phyloP scores from a whole-genome alignment of 2,329 filamentous ascomycete species.

The Juglanconis sp. region DNA sequence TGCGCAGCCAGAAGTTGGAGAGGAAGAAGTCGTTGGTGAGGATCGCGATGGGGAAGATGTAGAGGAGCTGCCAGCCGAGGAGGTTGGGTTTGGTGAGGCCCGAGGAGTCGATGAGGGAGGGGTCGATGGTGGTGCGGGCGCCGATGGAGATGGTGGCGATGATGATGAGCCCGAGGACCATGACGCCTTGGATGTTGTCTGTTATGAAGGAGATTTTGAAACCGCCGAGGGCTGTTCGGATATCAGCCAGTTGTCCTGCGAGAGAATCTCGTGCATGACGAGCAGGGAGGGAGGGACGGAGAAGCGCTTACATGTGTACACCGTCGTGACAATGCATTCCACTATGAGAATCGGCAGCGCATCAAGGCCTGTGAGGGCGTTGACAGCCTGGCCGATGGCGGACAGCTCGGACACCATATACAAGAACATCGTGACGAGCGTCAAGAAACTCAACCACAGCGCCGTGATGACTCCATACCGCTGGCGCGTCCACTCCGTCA shows the following conservation, averaged over 20 bases:
- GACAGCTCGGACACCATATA: constrained; percentile 87
- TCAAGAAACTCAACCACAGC: constrained; percentile 73
- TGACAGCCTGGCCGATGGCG: constrained; percentile 75
- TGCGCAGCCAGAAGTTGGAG: constrained; percentile 79
- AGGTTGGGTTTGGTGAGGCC: constrained; percentile 66
- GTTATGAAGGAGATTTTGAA: constrained; percentile 84
- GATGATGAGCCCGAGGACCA: constrained; percentile 73
- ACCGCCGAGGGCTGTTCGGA: constrained; percentile 64
- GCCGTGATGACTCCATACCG: constrained; percentile 68
- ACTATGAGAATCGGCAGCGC: constrained; percentile 75
- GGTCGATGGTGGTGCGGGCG: constrained; percentile 69
- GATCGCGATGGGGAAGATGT: constrained; percentile 78
- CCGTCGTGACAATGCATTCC: constrained; percentile 72
- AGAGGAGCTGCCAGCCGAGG: constrained; percentile 80
- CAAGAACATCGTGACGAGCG: constrained; percentile 75
- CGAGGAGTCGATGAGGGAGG: constrained; percentile 63
- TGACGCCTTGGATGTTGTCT: constrained; percentile 75
- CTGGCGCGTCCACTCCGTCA: constrained; percentile 81
- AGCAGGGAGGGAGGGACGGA: no score
- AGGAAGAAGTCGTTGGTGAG: constrained; percentile 86
- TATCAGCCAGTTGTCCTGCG: background rate
- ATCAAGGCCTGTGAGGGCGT: constrained; percentile 69
- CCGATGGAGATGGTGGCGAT: constrained; percentile 77
- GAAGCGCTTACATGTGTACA: constrained; percentile 68
- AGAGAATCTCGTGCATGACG: no score